Conservation (phyloP, 768 basidiomycete genomes). For the Coprinopsis cinerea region DNA sequence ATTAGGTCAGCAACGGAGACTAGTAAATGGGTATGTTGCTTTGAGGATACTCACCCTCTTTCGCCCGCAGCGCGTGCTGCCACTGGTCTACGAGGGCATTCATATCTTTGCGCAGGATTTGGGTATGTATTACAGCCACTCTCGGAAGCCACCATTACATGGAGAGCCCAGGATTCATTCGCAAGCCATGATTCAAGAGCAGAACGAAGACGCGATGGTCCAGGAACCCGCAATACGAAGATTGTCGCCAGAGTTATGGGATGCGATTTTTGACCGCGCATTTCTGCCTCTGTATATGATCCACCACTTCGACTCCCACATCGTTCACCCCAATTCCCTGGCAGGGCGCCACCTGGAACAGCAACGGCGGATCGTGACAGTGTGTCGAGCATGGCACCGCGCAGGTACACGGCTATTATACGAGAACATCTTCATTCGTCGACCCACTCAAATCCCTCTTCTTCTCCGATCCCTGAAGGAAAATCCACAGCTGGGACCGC, state of each 20-base stretch:
- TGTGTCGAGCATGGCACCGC: conserved; percentile 11
- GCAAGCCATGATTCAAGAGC: too few relatives aligned
- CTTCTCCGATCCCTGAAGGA: not conserved
- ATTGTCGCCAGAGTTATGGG: not conserved
- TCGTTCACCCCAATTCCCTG: not conserved
- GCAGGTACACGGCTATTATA: conserved; percentile 1
- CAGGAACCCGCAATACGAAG: too few relatives aligned
- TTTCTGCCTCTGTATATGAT: not conserved
- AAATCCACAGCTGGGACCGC: not conserved
- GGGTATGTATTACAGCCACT: too few relatives aligned
- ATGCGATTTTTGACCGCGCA: not conserved
- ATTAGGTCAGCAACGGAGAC: too few relatives aligned
- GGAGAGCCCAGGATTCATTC: too few relatives aligned
- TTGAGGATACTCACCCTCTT: too few relatives aligned
- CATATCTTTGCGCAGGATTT: too few relatives aligned
- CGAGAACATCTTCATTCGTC: not conserved
- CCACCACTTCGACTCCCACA: not conserved
- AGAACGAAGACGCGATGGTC: too few relatives aligned
- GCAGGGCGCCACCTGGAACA: not conserved
- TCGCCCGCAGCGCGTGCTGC: too few relatives aligned
- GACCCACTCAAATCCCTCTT: conserved; percentile 6
- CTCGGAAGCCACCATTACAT: too few relatives aligned
- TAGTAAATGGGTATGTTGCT: too few relatives aligned
- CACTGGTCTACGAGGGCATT: too few relatives aligned
- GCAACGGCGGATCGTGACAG: conserved; percentile 5